Evolutionary conservation across 345 rosid species (phyloP), one percentile per base, ranked within the genome.

Genomic region (Cardamine resedifolia): DNA sequence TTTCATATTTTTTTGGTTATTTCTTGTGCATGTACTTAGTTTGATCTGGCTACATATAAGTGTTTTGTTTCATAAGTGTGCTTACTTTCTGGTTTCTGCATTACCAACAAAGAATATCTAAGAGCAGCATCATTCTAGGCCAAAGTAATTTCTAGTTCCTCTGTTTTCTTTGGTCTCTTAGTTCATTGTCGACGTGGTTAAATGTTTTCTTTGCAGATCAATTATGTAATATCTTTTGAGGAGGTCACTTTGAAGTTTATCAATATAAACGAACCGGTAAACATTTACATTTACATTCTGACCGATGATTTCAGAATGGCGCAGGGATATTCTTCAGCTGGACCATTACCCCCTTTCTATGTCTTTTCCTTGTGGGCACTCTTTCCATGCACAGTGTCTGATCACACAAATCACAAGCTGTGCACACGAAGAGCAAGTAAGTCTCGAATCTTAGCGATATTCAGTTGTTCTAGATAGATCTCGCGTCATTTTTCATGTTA

Each of bases 41-140:
- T 23, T 23, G 24, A 23, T 23, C 24, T 23, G 24, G 24, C 24
- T 23, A 23, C 24, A 23, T 23, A 23, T 23, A 23, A 23, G 24
- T 23, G 24, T 23, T 23, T 23, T 23, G 24, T 23, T 23, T 23
- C 24, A 23, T 23, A 23, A 1, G 1, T 23, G 24, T 23, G 24
- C 24, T 23, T 23, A 23, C 24, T 23, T 2, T 23, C 24, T 23
- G 1, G 24, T 23, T 23, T 23, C 61, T n/a, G n/a, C 5, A 39
- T 4, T n/a, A 19, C 81, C 76, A 62, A 85, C 77, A 92, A 84
- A 86, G 99, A 95, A 61, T 95, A 88, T 78, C 85, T 82, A 50
- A 83, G 97, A 80, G 98, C 98, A 65, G 90, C 98, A 78, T 92
- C 99, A 38, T 95, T 95, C 83, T 90, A 87, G 75, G 89, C 99